phyloP scores from a whole-genome alignment of 2,329 filamentous ascomycete species.

The Arthrobotrys conoides region DNA sequence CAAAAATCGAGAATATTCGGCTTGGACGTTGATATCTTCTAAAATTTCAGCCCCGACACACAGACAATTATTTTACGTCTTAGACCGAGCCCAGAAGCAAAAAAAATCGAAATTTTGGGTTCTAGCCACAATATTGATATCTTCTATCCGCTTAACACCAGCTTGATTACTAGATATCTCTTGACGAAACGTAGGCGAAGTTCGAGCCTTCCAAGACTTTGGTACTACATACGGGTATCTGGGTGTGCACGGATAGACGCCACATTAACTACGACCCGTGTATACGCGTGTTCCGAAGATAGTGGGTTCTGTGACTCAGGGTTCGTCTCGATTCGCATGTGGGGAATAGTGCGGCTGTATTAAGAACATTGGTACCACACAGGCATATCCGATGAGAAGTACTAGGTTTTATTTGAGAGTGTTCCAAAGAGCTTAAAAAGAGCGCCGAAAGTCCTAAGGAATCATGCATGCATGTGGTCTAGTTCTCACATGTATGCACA shows the following conservation, averaged over 20 bases:
- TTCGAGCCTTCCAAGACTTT: neutral
- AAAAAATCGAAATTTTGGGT: neutral
- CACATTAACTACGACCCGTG: conserved; percentile 10
- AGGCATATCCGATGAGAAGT: neutral
- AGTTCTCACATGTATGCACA: no score
- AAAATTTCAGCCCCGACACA: no score
- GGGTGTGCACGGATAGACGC: conserved; percentile 20
- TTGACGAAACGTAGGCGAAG: neutral
- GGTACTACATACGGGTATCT: conserved; percentile 8
- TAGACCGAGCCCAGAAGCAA: neutral
- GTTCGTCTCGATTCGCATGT: neutral
- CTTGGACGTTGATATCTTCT: no score
- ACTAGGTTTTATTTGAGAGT: no score
- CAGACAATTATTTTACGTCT: no score
- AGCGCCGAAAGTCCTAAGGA: no score
- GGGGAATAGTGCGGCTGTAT: neutral
- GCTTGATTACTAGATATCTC: neutral
- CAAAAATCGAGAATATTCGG: no score
- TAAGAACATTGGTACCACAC: no score
- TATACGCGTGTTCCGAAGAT: neutral
- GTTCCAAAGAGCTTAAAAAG: no score
- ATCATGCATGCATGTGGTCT: no score
- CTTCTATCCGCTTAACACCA: neutral
- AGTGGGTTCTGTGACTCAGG: neutral
- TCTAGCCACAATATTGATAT: neutral